Percentiles rank a stretch among this genome's conserved stretches.
phyloP scores from a whole-genome alignment of 495 filamentous ascomycete genomes.

The Cetradonia linearis region DNA sequence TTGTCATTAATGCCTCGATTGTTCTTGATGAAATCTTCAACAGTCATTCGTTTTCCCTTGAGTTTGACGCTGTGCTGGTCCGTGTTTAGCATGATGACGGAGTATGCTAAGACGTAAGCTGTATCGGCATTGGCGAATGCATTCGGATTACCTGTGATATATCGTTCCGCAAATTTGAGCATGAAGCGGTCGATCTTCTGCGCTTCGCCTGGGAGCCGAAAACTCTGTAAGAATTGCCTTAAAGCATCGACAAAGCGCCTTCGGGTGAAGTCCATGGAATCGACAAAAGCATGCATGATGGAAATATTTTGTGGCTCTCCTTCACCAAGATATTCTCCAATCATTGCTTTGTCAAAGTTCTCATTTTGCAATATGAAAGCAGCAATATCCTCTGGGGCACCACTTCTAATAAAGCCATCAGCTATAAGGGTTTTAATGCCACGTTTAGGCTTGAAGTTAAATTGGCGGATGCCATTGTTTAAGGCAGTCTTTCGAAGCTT shows the following conservation, averaged over 20 bases:
- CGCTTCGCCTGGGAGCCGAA: conserved; percentile 89
- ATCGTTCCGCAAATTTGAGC: conserved; percentile 96
- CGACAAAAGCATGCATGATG: conserved; percentile 97
- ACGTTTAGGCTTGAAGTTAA: conserved; percentile 97
- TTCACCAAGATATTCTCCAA: conserved; percentile 93
- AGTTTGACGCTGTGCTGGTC: conserved; percentile 88
- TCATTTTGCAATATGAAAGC: conserved; percentile 66
- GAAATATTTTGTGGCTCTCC: conserved; percentile 85
- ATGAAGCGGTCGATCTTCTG: conserved; percentile 99
- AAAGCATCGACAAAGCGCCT: conserved; percentile 89
- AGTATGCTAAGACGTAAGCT: conserved; percentile 91
- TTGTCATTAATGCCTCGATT: conserved; percentile 98
- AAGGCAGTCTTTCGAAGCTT: conserved; percentile 91
- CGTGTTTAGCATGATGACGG: conserved; percentile 93
- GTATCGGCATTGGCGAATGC: conserved; percentile 98
- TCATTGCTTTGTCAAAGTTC: conserved; percentile 74
- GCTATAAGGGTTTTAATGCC: conserved; percentile 75
- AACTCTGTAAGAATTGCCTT: conserved; percentile 84
- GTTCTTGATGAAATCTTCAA: conserved; percentile 97
- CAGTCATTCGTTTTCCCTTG: conserved; percentile 73
- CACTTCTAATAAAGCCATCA: conserved; percentile 74
- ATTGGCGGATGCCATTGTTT: conserved; percentile 76
- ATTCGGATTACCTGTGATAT: conserved; percentile 88
- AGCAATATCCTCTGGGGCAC: conserved; percentile 72
- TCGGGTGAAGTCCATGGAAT: conserved; percentile 88